phyloP scores from a whole-genome alignment of 371 early-diverging fungal species.

The Zopfochytrium polystomum region DNA sequence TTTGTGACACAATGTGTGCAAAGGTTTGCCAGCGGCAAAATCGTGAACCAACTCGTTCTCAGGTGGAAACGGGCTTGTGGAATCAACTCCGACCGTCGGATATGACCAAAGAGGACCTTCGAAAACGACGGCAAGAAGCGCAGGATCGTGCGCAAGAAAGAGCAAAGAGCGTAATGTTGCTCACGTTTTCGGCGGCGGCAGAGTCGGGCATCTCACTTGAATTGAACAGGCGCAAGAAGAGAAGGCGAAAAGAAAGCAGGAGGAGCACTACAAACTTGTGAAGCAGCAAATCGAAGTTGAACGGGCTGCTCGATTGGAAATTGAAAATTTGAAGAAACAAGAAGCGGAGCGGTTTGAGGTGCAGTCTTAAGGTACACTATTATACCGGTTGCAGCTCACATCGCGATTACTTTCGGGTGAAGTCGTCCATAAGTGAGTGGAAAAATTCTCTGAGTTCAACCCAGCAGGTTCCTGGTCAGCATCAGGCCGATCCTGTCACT shows the following conservation, averaged over 20 bases:
- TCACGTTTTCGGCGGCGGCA: too few relatives aligned
- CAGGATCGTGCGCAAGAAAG: slow-evolving; percentile 8
- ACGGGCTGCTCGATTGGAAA: slow-evolving; percentile 28
- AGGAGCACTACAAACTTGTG: slow-evolving; percentile 34
- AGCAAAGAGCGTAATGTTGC: slow-evolving; percentile 21
- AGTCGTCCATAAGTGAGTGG: too few relatives aligned
- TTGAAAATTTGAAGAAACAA: slow-evolving; percentile 31
- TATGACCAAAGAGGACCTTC: slow-evolving; percentile 13
- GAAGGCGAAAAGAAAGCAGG: slow-evolving; percentile 27
- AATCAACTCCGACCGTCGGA: not conserved
- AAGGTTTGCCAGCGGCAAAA: not conserved
- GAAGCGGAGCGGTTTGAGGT: slow-evolving; percentile 32
- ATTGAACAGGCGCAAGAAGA: slow-evolving; percentile 22
- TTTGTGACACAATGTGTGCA: slow-evolving; percentile 3
- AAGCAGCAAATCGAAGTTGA: slow-evolving; percentile 48
- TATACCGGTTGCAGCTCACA: too few relatives aligned
- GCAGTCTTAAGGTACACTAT: not conserved
- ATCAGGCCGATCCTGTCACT: too few relatives aligned
- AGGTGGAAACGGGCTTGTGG: slow-evolving; percentile 5
- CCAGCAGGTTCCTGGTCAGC: too few relatives aligned
- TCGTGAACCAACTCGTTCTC: slow-evolving; percentile 6
- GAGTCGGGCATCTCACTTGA: too few relatives aligned
- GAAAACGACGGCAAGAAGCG: slow-evolving; percentile 21
- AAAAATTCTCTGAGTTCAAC: too few relatives aligned
- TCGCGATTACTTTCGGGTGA: too few relatives aligned